Conservation (phyloP, 2,329 filamentous ascomycete genomes). For the Sporothrix humicola region DNA sequence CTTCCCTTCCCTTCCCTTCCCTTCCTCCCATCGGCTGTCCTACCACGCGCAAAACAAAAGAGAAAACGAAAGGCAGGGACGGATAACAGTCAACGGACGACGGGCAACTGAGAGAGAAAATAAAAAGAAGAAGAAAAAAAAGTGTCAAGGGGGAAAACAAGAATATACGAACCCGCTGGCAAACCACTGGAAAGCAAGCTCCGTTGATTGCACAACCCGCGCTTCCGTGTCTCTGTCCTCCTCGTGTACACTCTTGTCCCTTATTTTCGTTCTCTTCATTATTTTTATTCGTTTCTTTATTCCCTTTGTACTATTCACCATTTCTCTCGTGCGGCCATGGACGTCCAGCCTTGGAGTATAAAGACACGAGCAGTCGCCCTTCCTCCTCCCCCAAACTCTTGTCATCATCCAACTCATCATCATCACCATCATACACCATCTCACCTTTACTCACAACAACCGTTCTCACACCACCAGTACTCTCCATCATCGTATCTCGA, state of each 20-base stretch:
- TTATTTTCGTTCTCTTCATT: slow-evolving; percentile 13
- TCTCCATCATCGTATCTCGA: background rate
- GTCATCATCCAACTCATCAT: slow-evolving; percentile 23
- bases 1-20: background rate
- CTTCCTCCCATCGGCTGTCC: slow-evolving; percentile 18
- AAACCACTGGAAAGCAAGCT: slow-evolving; percentile 10
- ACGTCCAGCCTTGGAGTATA: slow-evolving; percentile 34
- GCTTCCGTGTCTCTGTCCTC: slow-evolving; percentile 23
- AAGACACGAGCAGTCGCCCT: slow-evolving; percentile 34
- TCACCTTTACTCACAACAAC: background rate
- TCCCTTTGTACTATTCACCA: slow-evolving; percentile 5
- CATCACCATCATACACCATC: slow-evolving; percentile 17
- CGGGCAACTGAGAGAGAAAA: background rate
- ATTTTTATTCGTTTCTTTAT: background rate
- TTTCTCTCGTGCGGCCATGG: slow-evolving; percentile 20
- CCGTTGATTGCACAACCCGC: slow-evolving; percentile 14
- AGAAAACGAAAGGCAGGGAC: background rate
- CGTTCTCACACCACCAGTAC: background rate
- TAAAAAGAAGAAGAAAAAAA: background rate
- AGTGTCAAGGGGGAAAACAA: background rate
- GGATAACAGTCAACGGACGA: no score
- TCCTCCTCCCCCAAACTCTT: slow-evolving; percentile 5
- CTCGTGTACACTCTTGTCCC: background rate
- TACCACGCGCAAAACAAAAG: slow-evolving; percentile 15
- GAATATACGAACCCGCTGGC: background rate